These are phyloP conservation scores for Yamadazyma sp. DNA, from an alignment of 1,139 yeast species.

Conservation along the genomic window DNA sequence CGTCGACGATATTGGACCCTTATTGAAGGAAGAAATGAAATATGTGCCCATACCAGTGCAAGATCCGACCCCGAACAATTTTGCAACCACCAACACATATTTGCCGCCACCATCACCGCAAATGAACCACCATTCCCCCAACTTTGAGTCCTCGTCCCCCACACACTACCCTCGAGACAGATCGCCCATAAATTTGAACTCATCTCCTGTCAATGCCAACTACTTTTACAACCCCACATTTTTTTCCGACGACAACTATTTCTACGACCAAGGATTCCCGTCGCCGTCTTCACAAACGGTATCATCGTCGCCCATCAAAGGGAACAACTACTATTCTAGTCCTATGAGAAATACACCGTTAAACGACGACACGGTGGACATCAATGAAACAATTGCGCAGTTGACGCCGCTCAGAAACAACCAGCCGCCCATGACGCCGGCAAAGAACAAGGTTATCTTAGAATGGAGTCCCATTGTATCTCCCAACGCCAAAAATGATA, in stretches of 20 bases:
- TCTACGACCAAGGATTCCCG: constrained; percentile 18
- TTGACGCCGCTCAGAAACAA: constrained; percentile 40
- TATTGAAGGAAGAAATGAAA: constrained; percentile 25
- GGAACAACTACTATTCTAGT: constrained; percentile 20
- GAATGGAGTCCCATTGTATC: constrained; percentile 60
- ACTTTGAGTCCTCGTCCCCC: constrained; percentile 9
- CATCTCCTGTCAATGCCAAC: constrained; percentile 6
- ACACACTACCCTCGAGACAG: constrained; percentile 16
- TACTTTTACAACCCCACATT: constrained; percentile 41
- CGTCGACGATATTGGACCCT: constrained; percentile 45
- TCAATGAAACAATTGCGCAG: constrained; percentile 42
- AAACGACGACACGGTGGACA: constrained; percentile 35
- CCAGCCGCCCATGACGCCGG: constrained; percentile 36
- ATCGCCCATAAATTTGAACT: constrained; percentile 27
- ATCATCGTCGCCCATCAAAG: constrained; percentile 34
- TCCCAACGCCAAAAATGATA: constrained; percentile 40
- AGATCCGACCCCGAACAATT: constrained; percentile 26
- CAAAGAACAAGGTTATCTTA: constrained; percentile 34
- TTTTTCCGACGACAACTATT: constrained; percentile 30
- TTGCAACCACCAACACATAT: constrained; percentile 19
- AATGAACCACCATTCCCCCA: constrained; percentile 22
- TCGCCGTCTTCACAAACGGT: constrained; percentile 30
- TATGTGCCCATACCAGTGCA: constrained; percentile 46
- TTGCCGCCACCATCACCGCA: constrained; percentile 50
- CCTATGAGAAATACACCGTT: constrained; percentile 25